Base-by-base conservation (phyloP, 2,329 filamentous ascomycete species). In the Exophiala calicioides region DNA sequence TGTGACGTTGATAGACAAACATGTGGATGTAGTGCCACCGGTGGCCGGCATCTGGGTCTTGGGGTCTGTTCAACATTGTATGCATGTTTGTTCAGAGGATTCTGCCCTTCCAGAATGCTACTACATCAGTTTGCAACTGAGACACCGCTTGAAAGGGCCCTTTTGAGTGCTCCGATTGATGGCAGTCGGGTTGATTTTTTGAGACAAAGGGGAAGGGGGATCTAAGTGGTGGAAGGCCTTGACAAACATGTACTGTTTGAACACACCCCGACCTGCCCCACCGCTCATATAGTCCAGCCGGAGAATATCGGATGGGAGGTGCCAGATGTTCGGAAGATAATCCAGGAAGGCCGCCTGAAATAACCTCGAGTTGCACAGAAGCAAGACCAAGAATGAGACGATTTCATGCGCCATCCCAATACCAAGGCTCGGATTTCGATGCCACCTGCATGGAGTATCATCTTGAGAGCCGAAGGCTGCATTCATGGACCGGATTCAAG, bases 131-230 rank as follows among this genome's bases (percentile, higher is more conserved):
- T 23, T 44, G 20, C 21, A 40, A 42, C 42, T 50, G 50, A 46
- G 38, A 53, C 50, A 53, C 18, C 38, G 36, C 47, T 46, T 29
- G 36, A 37, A n/a, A n/a, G n/a, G n/a, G n/a, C n/a, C n/a, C n/a
- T n/a, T n/a, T n/a, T n/a, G n/a, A n/a, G n/a, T n/a, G n/a, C n/a
- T n/a, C n/a, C n/a, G n/a, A n/a, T n/a, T n/a, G n/a, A n/a, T n/a
- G 29, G 24, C n/a, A 21, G 41, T 39, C 43, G 29, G 50, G 30
- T 29, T 15, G 32, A 29, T 38, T 33, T 23, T 33, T 6, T 12
- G n/a, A 29, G 19, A 33, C 33, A 13, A 13, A 19, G 27, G 29
- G 9, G 24, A 43, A 24, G 15, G 18, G 30, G 8, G 33, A 18
- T 16, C 24, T 27, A n/a, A 27, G 24, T 27, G 24, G 24, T n/a